phyloP scores from a whole-genome alignment of 371 early-diverging fungal species.

The Mortierella sp. region DNA sequence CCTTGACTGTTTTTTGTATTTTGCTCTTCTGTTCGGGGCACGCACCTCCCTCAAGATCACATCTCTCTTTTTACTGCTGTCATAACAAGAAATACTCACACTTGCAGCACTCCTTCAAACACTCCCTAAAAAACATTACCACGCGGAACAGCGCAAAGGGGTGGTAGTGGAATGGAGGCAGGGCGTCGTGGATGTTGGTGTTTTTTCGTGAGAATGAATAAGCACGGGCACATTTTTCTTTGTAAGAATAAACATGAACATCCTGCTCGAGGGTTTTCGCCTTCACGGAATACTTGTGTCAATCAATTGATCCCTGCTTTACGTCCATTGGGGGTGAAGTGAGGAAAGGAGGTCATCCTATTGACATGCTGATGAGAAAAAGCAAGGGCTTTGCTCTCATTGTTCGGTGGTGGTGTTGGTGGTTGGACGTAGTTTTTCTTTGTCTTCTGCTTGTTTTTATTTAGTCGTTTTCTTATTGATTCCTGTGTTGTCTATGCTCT shows the following conservation, averaged over 20 bases:
- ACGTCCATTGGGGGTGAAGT: too few species aligned
- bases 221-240: background rate
- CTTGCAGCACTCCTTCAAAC: background rate
- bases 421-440: background rate
- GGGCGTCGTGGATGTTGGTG: background rate
- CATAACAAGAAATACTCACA: too few species aligned
- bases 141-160: background rate
- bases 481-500: constrained; percentile 30
- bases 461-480: background rate
- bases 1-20: background rate
- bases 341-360: background rate
- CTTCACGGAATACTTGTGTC: too few species aligned
- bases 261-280: too few species aligned
- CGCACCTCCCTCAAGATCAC: background rate
- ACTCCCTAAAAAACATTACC: background rate
- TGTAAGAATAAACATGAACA: background rate
- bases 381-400: too few species aligned
- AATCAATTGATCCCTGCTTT: too few species aligned
- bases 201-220: background rate
- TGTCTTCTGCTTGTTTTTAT: constrained; percentile 13
- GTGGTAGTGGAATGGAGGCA: background rate
- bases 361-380: background rate
- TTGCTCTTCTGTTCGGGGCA: background rate
- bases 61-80: background rate
- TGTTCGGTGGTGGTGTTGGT: background rate